Conservation (phyloP, 129 eudicot genomes). For the Smallanthus sonchifolius region DNA sequence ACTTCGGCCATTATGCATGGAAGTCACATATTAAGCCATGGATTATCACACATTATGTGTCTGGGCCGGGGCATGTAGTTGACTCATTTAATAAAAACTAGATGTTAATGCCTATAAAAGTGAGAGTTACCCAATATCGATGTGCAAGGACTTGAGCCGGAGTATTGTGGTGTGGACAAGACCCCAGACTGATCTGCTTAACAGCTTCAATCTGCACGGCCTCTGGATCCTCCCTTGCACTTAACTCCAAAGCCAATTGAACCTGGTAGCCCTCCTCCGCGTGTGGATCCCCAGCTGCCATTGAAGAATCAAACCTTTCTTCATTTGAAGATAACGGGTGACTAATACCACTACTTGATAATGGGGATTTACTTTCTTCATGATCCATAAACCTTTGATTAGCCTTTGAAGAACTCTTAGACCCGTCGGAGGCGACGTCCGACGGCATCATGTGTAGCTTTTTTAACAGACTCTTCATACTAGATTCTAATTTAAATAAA, state of each 20-base stretch:
- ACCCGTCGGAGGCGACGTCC: slow-evolving; percentile 48
- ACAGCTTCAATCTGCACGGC: too few species aligned
- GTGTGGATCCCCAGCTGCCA: slow-evolving; percentile 40
- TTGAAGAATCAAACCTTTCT: slow-evolving; percentile 48
- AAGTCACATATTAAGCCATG: not conserved
- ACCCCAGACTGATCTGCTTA: too few species aligned
- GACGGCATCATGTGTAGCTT: slow-evolving; percentile 63
- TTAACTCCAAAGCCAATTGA: slow-evolving; percentile 74
- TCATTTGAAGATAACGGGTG: slow-evolving; percentile 51
- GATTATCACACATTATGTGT: not conserved
- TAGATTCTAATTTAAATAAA: slow-evolving; percentile 7
- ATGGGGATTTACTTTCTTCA: slow-evolving; percentile 52
- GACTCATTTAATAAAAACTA: not conserved
- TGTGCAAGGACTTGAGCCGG: too few species aligned
- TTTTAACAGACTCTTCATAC: slow-evolving; percentile 80
- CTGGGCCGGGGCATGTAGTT: not conserved
- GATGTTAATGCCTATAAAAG: not conserved
- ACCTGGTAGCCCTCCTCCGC: slow-evolving; percentile 82
- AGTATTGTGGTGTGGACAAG: too few species aligned
- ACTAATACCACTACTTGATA: slow-evolving; percentile 47
- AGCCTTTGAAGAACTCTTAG: slow-evolving; percentile 50
- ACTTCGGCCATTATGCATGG: not conserved
- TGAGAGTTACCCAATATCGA: slow-evolving; percentile 75
- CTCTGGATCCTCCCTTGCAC: too few species aligned
- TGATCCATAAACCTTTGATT: slow-evolving; percentile 40